A percentile compares a stretch with the other conserved stretches of the same genome.
Evolutionary conservation across 805 yeast genomes (phyloP).

Genomic region (Starmera pachycereana): DNA sequence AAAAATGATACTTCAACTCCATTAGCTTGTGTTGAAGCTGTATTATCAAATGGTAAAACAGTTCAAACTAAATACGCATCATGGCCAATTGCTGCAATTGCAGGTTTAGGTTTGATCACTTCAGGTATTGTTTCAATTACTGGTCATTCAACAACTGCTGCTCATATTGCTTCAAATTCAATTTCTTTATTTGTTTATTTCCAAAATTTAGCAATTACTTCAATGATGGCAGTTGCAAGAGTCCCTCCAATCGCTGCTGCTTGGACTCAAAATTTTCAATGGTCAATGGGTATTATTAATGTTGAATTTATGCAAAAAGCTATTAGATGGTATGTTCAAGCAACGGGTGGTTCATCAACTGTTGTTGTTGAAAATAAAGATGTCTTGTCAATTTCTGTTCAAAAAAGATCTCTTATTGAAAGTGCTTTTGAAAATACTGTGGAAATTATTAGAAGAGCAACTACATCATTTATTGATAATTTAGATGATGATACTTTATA

Average conservation of each 20-base stretch:
- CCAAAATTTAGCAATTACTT: slow-evolving; percentile 83
- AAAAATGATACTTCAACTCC: slow-evolving; percentile 34
- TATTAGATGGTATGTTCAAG: slow-evolving; percentile 88
- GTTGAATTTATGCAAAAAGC: slow-evolving; percentile 70
- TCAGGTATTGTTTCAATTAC: slow-evolving; percentile 80
- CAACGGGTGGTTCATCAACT: slow-evolving; percentile 87
- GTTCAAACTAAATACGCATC: slow-evolving; percentile 87
- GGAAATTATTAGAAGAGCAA: slow-evolving; percentile 23
- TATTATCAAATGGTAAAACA: slow-evolving; percentile 78
- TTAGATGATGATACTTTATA: slow-evolving; percentile 43
- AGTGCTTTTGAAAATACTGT: slow-evolving; percentile 5
- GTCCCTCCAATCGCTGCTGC: slow-evolving; percentile 97
- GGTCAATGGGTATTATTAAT: slow-evolving; percentile 90
- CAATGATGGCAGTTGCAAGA: slow-evolving; percentile 89
- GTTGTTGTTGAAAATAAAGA: slow-evolving; percentile 57
- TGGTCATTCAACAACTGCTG: slow-evolving; percentile 89
- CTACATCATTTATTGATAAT: slow-evolving; percentile 37
- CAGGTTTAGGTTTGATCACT: slow-evolving; percentile 79
- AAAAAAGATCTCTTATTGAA: slow-evolving; percentile 32
- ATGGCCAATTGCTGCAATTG: slow-evolving; percentile 92
- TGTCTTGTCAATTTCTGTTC: slow-evolving; percentile 76
- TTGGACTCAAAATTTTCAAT: slow-evolving; percentile 94
- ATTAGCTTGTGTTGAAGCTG: slow-evolving; percentile 89
- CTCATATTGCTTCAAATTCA: slow-evolving; percentile 95
- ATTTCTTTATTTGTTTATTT: slow-evolving; percentile 87